Evolutionary conservation across 164 flowering plant genomes (phyloP).

Genomic region (Macadamia integrifolia): DNA sequence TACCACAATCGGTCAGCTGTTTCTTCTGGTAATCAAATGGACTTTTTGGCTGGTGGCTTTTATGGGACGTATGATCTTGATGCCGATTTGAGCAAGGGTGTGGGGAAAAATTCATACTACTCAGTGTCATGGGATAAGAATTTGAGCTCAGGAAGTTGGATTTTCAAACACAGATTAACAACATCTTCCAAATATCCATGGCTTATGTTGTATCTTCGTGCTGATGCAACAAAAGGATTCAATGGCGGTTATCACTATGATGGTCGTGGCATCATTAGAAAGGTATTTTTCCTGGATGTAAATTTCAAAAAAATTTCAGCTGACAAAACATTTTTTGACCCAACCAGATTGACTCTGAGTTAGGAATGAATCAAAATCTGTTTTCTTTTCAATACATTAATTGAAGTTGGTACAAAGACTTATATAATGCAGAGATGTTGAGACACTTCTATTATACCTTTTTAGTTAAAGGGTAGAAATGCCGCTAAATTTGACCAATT

Average conservation of each 20-base stretch:
- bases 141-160: constrained; percentile 20
- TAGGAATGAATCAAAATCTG: no score
- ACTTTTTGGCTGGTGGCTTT: constrained; percentile 16
- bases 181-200: constrained; percentile 38
- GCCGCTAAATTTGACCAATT: no score
- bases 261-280: constrained; percentile 30
- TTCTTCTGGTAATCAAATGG: not conserved
- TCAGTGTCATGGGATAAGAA: constrained; percentile 27
- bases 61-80: constrained; percentile 24
- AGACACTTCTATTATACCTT: no score
- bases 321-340: no score
- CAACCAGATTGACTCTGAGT: no score
- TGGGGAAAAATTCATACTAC: constrained; percentile 16
- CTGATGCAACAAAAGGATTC: constrained; percentile 47
- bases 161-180: constrained; percentile 18
- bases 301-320: no score
- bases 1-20: constrained; percentile 20
- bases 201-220: constrained; percentile 42
- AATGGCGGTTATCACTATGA: constrained; percentile 44
- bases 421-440: no score
- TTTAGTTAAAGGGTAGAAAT: no score
- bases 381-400: no score
- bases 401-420: no score
- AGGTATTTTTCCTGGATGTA: constrained; percentile 7
- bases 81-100: constrained; percentile 12